phyloP scores from a whole-genome alignment of 495 filamentous ascomycete genomes.

The Trypethelium eluteriae region DNA sequence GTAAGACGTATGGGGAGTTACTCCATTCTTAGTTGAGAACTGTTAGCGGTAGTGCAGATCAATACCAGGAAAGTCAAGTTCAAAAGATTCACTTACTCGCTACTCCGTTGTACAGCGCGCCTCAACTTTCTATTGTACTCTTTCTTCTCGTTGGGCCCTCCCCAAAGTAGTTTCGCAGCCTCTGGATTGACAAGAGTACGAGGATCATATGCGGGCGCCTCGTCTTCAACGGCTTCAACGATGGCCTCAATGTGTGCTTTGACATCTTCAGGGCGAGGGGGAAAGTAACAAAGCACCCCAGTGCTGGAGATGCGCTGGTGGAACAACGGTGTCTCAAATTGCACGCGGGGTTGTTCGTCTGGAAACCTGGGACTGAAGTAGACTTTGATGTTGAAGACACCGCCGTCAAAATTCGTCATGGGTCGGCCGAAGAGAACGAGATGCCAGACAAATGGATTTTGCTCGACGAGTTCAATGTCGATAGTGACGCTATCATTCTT shows the following conservation, averaged over 20 bases:
- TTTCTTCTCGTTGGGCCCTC: constrained; percentile 65
- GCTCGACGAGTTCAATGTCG: constrained; percentile 63
- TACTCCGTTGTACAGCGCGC: constrained; percentile 47
- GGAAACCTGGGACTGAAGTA: constrained; percentile 83
- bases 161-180: constrained; percentile 84
- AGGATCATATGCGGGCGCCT: constrained; percentile 80
- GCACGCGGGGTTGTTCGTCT: constrained; percentile 80
- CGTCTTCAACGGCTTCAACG: constrained; percentile 75
- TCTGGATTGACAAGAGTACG: constrained; percentile 81
- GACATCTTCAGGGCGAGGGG: constrained; percentile 65
- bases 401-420: constrained; percentile 90
- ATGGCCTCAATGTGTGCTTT: constrained; percentile 80
- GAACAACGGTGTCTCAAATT: constrained; percentile 71
- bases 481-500: constrained; percentile 59
- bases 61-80: background rate
- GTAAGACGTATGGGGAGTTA: background rate
- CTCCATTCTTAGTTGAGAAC: background rate
- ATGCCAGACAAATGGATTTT: constrained; percentile 61
- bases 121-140: constrained; percentile 76
- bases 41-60: background rate
- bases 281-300: constrained; percentile 78
- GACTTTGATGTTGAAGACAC: constrained; percentile 74
- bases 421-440: constrained; percentile 82
- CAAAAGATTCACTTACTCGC: constrained; percentile 39
- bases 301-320: constrained; percentile 78